Percentiles rank a stretch among this genome's conserved stretches.
Evolutionary conservation across 805 yeast genomes (phyloP).

Genomic region (Hanseniaspora lachancei): DNA sequence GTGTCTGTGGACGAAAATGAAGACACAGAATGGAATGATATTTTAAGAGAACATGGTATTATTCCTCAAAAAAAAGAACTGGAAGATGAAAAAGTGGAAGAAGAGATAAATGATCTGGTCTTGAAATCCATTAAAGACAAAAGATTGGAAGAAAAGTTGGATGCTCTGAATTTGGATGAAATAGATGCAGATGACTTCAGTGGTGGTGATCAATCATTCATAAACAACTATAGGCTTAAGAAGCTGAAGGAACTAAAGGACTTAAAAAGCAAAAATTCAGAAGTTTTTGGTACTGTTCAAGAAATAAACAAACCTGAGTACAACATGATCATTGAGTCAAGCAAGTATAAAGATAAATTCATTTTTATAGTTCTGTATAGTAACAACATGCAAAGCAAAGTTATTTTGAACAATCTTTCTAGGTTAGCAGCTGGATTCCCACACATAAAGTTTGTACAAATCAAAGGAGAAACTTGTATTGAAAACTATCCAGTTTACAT

Average conservation of each 20-base stretch:
- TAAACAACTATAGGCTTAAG: slow-evolving; percentile 61
- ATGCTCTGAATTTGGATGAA: slow-evolving; percentile 78
- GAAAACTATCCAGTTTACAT: slow-evolving; percentile 82
- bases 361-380: slow-evolving; percentile 64
- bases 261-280: slow-evolving; percentile 32
- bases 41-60: slow-evolving; percentile 75
- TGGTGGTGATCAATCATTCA: slow-evolving; percentile 72
- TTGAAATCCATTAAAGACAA: slow-evolving; percentile 56
- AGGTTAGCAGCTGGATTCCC: slow-evolving; percentile 53
- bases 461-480: slow-evolving; percentile 79
- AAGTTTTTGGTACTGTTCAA: slow-evolving; percentile 57
- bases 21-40: slow-evolving; percentile 98
- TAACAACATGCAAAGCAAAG: slow-evolving; percentile 58
- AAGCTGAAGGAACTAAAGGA: slow-evolving; percentile 62
- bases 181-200: slow-evolving; percentile 84
- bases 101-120: slow-evolving; percentile 73
- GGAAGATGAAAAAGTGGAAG: slow-evolving; percentile 76
- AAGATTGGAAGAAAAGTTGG: slow-evolving; percentile 38
- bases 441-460: slow-evolving; percentile 84
- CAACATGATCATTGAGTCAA: slow-evolving; percentile 72
- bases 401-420: slow-evolving; percentile 46
- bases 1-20: slow-evolving; percentile 89
- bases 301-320: slow-evolving; percentile 83
- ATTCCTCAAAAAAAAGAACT: slow-evolving; percentile 87
- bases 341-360: slow-evolving; percentile 30